Evolutionary conservation across 2,329 filamentous ascomycete species (phyloP).

Genomic region (Claviceps sp.): DNA sequence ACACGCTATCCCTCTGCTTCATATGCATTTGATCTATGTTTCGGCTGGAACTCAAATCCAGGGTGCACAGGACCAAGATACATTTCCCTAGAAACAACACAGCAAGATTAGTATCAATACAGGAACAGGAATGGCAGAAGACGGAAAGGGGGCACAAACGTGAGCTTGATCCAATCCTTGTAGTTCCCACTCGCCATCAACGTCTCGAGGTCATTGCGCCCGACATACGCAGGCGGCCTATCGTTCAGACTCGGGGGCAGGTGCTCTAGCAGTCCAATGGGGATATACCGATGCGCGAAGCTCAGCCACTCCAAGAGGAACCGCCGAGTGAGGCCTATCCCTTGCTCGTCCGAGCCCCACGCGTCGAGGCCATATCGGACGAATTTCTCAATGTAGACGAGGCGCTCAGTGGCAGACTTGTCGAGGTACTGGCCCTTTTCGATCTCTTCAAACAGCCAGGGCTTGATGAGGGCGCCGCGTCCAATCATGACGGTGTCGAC

Average conservation of each 20-base stretch:
- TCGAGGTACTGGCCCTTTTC: conserved; percentile 84
- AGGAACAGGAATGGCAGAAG: neutral
- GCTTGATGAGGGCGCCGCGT: conserved; percentile 92
- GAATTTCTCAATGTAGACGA: conserved; percentile 79
- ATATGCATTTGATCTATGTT: conserved; percentile 92
- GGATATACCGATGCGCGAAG: conserved; percentile 85
- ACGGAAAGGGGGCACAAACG: conserved; percentile 39
- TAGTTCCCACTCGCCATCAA: conserved; percentile 82
- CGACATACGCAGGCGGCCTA: conserved; percentile 69
- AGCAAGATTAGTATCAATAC: neutral
- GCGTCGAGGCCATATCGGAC: conserved; percentile 80
- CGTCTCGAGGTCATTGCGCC: conserved; percentile 87
- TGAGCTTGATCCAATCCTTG: conserved; percentile 97
- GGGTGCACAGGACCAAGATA: conserved; percentile 84
- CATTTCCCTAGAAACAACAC: conserved; percentile 60
- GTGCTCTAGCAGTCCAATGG: conserved; percentile 75
- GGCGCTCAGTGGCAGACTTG: conserved; percentile 79
- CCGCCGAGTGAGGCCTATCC: conserved; percentile 76
- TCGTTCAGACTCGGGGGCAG: conserved; percentile 84
- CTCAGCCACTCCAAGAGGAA: conserved; percentile 95
- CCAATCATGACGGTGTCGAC: conserved; percentile 96
- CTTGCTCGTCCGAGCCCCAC: conserved; percentile 93
- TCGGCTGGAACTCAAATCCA: conserved; percentile 88
- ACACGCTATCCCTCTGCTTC: conserved; percentile 52
- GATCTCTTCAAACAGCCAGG: conserved; percentile 98